Conservation (phyloP, 179 eudicot species). For the Beta macrorhiza region DNA sequence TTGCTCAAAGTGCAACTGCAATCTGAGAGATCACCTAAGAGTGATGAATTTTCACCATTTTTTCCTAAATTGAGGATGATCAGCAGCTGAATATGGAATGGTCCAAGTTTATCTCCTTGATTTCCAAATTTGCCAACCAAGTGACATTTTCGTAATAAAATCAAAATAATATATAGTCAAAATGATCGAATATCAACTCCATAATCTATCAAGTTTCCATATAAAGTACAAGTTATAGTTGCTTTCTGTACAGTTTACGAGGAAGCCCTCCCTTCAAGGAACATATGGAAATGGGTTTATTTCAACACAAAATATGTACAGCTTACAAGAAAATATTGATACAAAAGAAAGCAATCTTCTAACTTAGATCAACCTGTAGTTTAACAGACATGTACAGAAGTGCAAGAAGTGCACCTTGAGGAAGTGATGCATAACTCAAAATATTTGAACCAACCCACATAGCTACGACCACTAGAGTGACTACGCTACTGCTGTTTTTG, state of each 20-base stretch:
- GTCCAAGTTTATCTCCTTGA: no score
- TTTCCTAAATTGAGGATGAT: not conserved
- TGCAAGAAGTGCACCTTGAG: conserved; percentile 79
- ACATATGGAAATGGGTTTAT: no score
- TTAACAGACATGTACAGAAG: conserved; percentile 77
- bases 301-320: conserved; percentile 24
- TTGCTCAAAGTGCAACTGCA: not conserved
- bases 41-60: no score
- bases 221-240: no score
- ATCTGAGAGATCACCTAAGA: not conserved
- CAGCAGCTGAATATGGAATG: not conserved
- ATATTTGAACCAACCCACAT: conserved; percentile 78
- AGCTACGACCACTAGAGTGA: conserved; percentile 57
- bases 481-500: conserved; percentile 71
- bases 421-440: conserved; percentile 56
- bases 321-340: not conserved
- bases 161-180: no score
- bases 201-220: no score
- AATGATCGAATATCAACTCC: no score
- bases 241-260: no score
- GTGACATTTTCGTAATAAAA: no score
- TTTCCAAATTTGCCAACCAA: no score
- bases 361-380: conserved; percentile 57
- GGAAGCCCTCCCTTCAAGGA: no score
- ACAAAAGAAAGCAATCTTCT: not conserved